Evolutionary conservation across 441 rosid genomes (phyloP), one percentile per base, ranked within the genome.

Genomic region (Metrosideros polymorpha): DNA sequence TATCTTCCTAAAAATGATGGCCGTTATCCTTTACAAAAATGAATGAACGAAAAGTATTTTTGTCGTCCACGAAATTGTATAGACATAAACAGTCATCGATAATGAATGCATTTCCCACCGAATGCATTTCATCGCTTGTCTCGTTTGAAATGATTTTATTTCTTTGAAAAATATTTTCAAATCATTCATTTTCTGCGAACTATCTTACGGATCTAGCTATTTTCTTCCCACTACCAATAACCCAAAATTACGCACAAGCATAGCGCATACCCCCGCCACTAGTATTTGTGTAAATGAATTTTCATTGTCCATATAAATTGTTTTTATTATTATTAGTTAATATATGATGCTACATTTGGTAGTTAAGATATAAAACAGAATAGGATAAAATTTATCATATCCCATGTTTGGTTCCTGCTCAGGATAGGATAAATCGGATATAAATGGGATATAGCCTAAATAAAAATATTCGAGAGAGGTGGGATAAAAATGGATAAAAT

Each of bases 21-120:
- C 0, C 27, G 6, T 4, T 57, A 57, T n/a, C 0, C 0, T n/a
- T n/a, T 27, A 0, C 7, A 0, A 27, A 57, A 27, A n/a, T 57
- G 4, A 57, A 57, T 0, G 0, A 4, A 13, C 0, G 4, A n/a
- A 57, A n/a, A 57, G 6, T 14, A 50, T 50, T 50, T 50, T 50
- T 6, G 17, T 57, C 0, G 13, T n/a, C 0, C 17, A 57, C 0
- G 2, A 57, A 57, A 57, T 5, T 57, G 0, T 13, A 57, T 6
- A n/a, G 1, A 13, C 4, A 13, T n/a, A n/a, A 54, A 24, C 2
- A 6, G 7, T 13, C 1, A 2, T n/a, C 0, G 0, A 57, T 57
- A 25, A 57, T n/a, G 29, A 57, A n/a, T 5, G 6, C 12, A 57
- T 13, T 8, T 45, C 12, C 49, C 49, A n/a, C n/a, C n/a, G n/a